Base-by-base conservation (phyloP, 768 basidiomycete species). In the Gautieria morchelliformis region DNA sequence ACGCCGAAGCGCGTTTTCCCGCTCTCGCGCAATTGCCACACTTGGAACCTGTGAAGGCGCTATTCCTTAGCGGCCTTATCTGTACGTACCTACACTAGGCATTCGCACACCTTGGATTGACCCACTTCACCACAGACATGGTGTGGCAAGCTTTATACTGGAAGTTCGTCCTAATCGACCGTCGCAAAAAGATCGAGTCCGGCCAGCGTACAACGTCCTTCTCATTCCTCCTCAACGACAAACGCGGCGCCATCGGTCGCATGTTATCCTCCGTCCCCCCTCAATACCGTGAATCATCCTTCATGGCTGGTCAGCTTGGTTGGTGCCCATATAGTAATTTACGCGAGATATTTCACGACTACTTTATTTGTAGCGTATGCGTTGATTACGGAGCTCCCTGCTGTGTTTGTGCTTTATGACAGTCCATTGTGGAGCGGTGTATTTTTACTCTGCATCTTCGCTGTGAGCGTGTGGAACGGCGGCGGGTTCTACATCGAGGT, bases 401-500 rank as follows among this genome's bases (percentile, higher is more conserved):
- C 91, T 11, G 81, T 94, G 4, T 89, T 84, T 64, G 53, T 94
- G 30, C 75, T 96, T 44, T 95, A 95, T 65, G 79, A 89, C 64
- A 89, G 84, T 63, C 72, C 87, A 3, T 73, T 78, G 57, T 89
- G 86, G 81, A 93, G 89, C 63, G 82, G 79, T 17, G 69, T 77
- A 2, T 96, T 93, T 72, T 71, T 97, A 22, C 71, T 94, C 40
- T 62, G 80, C 61, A 87, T 97, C 45, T 90, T 97, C 65, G 74
- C 80, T 15, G 89, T 93, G 46, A 88, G 88, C 59, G 92, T 88
- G 0, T 98, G 93, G 93, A 98, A 97, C 66, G 94, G 94, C 10
- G 93, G 89, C 22, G 90, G 89, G 1, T 96, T 85, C 75, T 96
- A 96, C 68, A 93, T 96, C 54, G 93, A 96, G 68, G 93, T 96